phyloP scores from a whole-genome alignment of 768 basidiomycete genomes.

The Dioszegia crocea region DNA sequence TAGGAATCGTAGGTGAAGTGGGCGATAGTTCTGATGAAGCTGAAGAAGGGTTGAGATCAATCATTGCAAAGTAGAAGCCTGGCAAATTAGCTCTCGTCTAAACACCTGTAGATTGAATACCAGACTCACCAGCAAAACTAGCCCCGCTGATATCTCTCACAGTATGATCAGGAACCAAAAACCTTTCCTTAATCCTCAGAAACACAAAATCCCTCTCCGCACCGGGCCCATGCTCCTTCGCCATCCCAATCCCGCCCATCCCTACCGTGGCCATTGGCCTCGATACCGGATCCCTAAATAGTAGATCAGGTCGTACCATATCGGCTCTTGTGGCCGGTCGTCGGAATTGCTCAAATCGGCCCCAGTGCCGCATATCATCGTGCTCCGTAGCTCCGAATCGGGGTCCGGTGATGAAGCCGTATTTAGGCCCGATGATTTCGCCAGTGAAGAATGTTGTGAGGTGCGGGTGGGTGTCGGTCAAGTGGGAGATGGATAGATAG shows the following conservation, averaged over 20 bases:
- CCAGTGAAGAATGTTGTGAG: slow-evolving; percentile 96
- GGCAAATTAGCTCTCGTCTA: not conserved
- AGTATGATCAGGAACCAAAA: slow-evolving; percentile 89
- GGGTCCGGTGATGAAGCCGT: slow-evolving; percentile 82
- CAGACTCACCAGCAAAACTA: slow-evolving; percentile 77
- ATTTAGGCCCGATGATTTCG: slow-evolving; percentile 84
- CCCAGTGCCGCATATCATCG: slow-evolving; percentile 92
- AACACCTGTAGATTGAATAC: not conserved
- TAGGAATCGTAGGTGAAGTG: slow-evolving; percentile 44
- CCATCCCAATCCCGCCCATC: slow-evolving; percentile 21
- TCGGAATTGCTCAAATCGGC: slow-evolving; percentile 83
- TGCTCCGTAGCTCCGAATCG: slow-evolving; percentile 64
- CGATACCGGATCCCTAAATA: slow-evolving; percentile 57
- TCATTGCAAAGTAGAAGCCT: slow-evolving; percentile 94
- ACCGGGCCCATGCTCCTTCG: not conserved
- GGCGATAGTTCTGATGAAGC: slow-evolving; percentile 50
- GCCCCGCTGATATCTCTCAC: slow-evolving; percentile 92
- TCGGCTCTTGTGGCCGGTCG: slow-evolving; percentile 66
- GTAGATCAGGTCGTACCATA: slow-evolving; percentile 70
- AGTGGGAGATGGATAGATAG: slow-evolving; percentile 83
- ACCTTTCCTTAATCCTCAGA: slow-evolving; percentile 96
- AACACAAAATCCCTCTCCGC: slow-evolving; percentile 58
- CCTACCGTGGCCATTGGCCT: slow-evolving; percentile 2
- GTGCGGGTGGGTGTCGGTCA: slow-evolving; percentile 92
- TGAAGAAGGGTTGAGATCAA: slow-evolving; percentile 75